A percentile compares a stretch with the other conserved stretches of the same genome.
Evolutionary conservation across 139 green algal species (phyloP).

Genomic region (Tetradesmus lagerheimii): DNA sequence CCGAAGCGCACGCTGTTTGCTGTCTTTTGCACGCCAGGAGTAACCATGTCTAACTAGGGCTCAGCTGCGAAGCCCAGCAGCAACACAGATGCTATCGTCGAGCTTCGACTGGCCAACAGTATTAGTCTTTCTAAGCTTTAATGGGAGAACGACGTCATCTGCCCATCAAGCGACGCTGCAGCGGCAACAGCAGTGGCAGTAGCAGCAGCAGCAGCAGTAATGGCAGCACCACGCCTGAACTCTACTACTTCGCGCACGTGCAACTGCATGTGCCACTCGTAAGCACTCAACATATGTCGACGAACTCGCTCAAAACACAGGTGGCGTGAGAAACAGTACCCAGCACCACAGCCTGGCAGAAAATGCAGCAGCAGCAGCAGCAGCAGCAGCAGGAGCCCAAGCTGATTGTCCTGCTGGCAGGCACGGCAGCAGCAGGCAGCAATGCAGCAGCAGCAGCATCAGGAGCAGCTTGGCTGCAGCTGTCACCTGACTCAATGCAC

Average conservation of each 20-base stretch:
- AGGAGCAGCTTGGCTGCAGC: conserved; percentile 32
- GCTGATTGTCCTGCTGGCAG: conserved; percentile 10
- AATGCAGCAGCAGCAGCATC: not conserved
- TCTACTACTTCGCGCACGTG: not conserved
- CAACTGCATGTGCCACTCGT: not conserved
- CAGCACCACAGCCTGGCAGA: not conserved
- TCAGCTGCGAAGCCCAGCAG: not conserved
- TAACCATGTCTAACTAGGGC: not conserved
- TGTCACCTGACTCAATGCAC: conserved; percentile 48
- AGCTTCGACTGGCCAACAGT: too few species aligned
- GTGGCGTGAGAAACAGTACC: too few species aligned
- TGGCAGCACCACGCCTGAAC: not conserved
- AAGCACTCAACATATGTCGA: too few species aligned
- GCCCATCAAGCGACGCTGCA: not conserved
- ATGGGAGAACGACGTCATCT: too few species aligned
- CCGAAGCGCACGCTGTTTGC: too few species aligned
- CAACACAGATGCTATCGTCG: not conserved
- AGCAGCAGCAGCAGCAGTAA: not conserved
- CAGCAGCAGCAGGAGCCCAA: conserved; percentile 21
- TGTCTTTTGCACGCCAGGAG: not conserved
- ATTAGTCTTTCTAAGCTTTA: too few species aligned
- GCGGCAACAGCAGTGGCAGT: not conserved
- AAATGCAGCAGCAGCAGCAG: not conserved
- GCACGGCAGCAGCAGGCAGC: conserved; percentile 3
- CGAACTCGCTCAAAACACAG: too few species aligned